Evolutionary conservation across 768 basidiomycete genomes (phyloP).

Genomic region (Leccinum pellstonianum): DNA sequence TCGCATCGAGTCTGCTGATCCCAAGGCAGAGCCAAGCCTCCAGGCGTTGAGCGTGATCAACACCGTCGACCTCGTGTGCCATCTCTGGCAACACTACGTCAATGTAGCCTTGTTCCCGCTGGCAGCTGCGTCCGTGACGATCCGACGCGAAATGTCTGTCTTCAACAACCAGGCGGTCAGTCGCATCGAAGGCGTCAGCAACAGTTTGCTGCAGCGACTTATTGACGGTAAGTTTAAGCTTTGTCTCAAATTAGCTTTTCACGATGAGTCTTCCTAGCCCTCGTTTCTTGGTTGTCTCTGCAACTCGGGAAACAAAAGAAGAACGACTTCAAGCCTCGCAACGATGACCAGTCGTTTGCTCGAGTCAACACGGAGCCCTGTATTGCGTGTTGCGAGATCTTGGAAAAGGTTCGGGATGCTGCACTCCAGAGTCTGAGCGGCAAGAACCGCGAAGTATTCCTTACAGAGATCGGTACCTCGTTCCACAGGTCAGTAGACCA

Average conservation of each 20-base stretch:
- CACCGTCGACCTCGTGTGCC: slow-evolving; percentile 82
- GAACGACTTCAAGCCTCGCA: slow-evolving; percentile 94
- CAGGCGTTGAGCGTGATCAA: slow-evolving; percentile 63
- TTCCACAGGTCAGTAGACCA: slow-evolving; percentile 72
- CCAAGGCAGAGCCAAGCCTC: slow-evolving; percentile 78
- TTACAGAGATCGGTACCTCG: slow-evolving; percentile 90
- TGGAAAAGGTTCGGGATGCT: slow-evolving; percentile 79
- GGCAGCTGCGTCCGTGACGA: slow-evolving; percentile 79
- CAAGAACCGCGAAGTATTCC: slow-evolving; percentile 88
- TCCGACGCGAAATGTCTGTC: slow-evolving; percentile 87
- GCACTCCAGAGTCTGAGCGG: slow-evolving; percentile 80
- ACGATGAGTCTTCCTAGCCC: slow-evolving; percentile 40
- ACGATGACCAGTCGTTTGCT: slow-evolving; percentile 94
- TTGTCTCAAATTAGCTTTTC: neutral
- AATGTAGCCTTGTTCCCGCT: slow-evolving; percentile 88
- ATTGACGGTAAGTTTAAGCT: slow-evolving; percentile 63
- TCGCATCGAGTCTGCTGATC: slow-evolving; percentile 70
- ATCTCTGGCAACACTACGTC: slow-evolving; percentile 97
- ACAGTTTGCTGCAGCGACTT: slow-evolving; percentile 74
- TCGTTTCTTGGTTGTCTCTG: slow-evolving; percentile 69
- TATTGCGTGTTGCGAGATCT: slow-evolving; percentile 74
- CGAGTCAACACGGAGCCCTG: slow-evolving; percentile 95
- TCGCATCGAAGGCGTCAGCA: slow-evolving; percentile 80
- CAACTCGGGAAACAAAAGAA: slow-evolving; percentile 92
- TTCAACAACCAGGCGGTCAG: slow-evolving; percentile 89